Conservation (phyloP, 805 yeast species). For the Yamadazyma kitorensis region DNA sequence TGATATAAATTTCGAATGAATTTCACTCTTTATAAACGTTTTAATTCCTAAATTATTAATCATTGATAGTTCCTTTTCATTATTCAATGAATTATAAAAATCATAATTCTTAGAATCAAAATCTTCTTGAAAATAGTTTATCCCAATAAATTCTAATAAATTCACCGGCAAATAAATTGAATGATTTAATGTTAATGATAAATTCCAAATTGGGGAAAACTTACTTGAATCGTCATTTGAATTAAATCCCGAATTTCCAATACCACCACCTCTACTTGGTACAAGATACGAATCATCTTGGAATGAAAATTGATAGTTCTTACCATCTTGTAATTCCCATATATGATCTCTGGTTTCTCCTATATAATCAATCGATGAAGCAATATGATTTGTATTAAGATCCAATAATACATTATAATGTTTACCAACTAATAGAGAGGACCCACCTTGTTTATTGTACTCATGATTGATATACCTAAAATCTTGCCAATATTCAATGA, state of each 20-base stretch:
- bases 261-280: too few relatives aligned
- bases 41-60: slow-evolving; percentile 1
- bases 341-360: slow-evolving; percentile 15
- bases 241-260: too few relatives aligned
- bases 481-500: slow-evolving; percentile 37
- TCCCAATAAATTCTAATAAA: slow-evolving; percentile 30
- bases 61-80: slow-evolving; percentile 11
- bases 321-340: slow-evolving; percentile 20
- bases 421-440: slow-evolving; percentile 15
- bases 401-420: slow-evolving; percentile 21
- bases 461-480: slow-evolving; percentile 25
- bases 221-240: slow-evolving; percentile 3
- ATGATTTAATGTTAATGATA: slow-evolving; percentile 23
- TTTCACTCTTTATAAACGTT: slow-evolving; percentile 5
- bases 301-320: slow-evolving; percentile 19
- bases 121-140: slow-evolving; percentile 4
- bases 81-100: slow-evolving; percentile 11
- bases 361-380: slow-evolving; percentile 19
- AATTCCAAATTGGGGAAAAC: slow-evolving; percentile 19
- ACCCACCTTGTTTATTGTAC: slow-evolving; percentile 7
- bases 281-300: slow-evolving; percentile 10
- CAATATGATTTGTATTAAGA: slow-evolving; percentile 14
- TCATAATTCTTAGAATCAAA: neutral
- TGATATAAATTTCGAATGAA: slow-evolving; percentile 20
- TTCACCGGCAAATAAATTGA: slow-evolving; percentile 25